Evolutionary conservation across 1,284 basidiomycete genomes (phyloP), one percentile per base, ranked within the genome.

Genomic region (Paramarasmius palmivorus): DNA sequence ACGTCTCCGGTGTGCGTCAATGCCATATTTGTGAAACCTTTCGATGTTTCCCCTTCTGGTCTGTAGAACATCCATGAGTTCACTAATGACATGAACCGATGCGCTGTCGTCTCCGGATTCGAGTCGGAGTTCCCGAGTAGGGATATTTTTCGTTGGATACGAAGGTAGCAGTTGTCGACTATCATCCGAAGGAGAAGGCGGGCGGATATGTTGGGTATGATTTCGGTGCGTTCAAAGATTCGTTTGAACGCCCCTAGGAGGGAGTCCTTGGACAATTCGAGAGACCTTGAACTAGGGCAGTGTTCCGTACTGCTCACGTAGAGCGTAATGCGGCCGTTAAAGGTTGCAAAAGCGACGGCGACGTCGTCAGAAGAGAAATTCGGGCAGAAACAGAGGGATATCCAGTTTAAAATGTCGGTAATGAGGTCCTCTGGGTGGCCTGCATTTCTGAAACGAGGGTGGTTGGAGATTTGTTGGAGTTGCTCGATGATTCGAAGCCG

Each of bases 331-430:
- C 35, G 38, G 4, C 56, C 56, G 17, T 22, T 36, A 23, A 49
- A 32, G 6, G 45, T 49, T 9, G 56, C 50, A 25, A 57, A 35
- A 17, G 53, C 56, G 12, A 52, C 45, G 6, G 56, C 44, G 17
- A 55, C 44, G 22, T 54, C 36, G 26, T 57, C 53, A 36, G 25
- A 29, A 2, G 49, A 39, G 15, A 44, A 37, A 14, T 53, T 50
- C 10, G 36, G 46, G 22, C 49, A 49, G 23, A 52, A 57, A 25
- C 49, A 54, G 34, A 42, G 49, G 9, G 49, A 35, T 38, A 57
- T 52, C 56, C 56, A 57, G 39, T 55, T 49, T 25, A 57, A 46
- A 8, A 55, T 39, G 35, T 57, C 56, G n/a, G 48, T 51, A 19
- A 54, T 15, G 19, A 42, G 14, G 53, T 55, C 53, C 15, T 52